phyloP scores from a whole-genome alignment of 2,329 filamentous ascomycete genomes.

The Fusarium sp. region DNA sequence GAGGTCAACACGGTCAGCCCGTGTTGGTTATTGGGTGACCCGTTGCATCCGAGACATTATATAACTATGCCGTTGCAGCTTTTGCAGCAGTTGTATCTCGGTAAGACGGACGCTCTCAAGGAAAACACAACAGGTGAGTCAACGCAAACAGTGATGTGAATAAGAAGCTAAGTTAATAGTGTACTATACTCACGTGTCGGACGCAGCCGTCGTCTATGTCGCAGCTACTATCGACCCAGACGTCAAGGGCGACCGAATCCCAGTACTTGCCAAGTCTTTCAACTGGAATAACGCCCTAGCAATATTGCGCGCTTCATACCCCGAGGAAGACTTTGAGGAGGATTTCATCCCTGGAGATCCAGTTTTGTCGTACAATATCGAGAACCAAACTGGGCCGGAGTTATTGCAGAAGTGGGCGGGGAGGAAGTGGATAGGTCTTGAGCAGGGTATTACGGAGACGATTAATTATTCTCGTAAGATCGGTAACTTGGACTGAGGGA shows the following conservation, averaged over 20 bases:
- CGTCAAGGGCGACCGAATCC: slow-evolving; percentile 23
- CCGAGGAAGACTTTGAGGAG: slow-evolving; percentile 11
- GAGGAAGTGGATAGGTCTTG: slow-evolving; percentile 25
- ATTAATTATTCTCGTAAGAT: slow-evolving; percentile 18
- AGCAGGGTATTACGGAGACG: slow-evolving; percentile 16
- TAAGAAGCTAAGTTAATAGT: slow-evolving; percentile 16
- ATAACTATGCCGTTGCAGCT: slow-evolving; percentile 33
- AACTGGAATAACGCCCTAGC: slow-evolving; percentile 37
- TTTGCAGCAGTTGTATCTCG: slow-evolving; percentile 33
- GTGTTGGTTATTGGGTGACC: slow-evolving; percentile 26
- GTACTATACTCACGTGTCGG: slow-evolving; percentile 38
- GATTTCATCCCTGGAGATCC: slow-evolving; percentile 30
- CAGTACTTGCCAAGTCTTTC: slow-evolving; percentile 8
- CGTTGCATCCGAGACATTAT: slow-evolving; percentile 21
- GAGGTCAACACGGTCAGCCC: slow-evolving; percentile 36
- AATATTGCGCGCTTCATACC: slow-evolving; percentile 24
- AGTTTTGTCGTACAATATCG: slow-evolving; percentile 21
- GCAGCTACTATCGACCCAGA: slow-evolving; percentile 32
- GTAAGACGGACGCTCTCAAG: slow-evolving; percentile 8
- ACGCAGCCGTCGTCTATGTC: slow-evolving; percentile 31
- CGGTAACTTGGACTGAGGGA: background rate
- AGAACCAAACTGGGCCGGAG: slow-evolving; percentile 22
- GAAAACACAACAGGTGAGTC: slow-evolving; percentile 26
- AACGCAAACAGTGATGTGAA: rapidly evolving
- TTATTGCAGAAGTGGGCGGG: slow-evolving; percentile 38